phyloP scores from a whole-genome alignment of 176 grass and related monocot species.

The Carex littledalei region DNA sequence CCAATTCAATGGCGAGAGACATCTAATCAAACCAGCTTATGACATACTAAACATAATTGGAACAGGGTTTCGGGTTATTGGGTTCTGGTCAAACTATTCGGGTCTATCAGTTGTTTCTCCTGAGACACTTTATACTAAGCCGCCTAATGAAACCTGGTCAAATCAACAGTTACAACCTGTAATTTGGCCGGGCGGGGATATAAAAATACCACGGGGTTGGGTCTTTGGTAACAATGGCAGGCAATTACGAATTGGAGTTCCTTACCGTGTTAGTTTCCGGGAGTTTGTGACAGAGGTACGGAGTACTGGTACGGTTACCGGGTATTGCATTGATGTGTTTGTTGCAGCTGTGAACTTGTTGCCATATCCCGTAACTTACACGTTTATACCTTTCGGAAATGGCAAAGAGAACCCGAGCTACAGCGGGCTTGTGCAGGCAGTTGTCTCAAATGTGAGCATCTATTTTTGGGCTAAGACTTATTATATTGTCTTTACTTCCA shows the following conservation, averaged over 20 bases:
- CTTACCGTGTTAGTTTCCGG: constrained; percentile 55
- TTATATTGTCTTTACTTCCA: constrained; percentile 9
- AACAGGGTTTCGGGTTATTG: constrained; percentile 54
- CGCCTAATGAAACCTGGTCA: constrained; percentile 28
- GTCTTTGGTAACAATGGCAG: constrained; percentile 76
- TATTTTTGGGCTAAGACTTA: constrained; percentile 19
- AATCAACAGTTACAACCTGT: constrained; percentile 33
- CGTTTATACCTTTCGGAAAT: constrained; percentile 50
- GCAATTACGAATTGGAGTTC: constrained; percentile 66
- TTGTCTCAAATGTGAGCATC: constrained; percentile 56
- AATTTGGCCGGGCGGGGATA: constrained; percentile 74
- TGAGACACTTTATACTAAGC: constrained; percentile 57
- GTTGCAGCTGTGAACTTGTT: constrained; percentile 66
- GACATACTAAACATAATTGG: constrained; percentile 81
- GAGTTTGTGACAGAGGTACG: constrained; percentile 45
- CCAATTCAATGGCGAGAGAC: constrained; percentile 54
- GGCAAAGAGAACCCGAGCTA: constrained; percentile 68
- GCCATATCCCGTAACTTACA: constrained; percentile 65
- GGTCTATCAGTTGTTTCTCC: constrained; percentile 59
- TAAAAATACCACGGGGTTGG: constrained; percentile 64
- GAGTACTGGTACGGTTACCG: constrained; percentile 33
- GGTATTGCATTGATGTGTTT: constrained; percentile 92
- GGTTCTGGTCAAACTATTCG: constrained; percentile 89
- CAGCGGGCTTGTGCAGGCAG: constrained; percentile 28
- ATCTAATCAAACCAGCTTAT: constrained; percentile 65